Conservation (phyloP, 345 rosid species). For the Pelargonium nanum region DNA sequence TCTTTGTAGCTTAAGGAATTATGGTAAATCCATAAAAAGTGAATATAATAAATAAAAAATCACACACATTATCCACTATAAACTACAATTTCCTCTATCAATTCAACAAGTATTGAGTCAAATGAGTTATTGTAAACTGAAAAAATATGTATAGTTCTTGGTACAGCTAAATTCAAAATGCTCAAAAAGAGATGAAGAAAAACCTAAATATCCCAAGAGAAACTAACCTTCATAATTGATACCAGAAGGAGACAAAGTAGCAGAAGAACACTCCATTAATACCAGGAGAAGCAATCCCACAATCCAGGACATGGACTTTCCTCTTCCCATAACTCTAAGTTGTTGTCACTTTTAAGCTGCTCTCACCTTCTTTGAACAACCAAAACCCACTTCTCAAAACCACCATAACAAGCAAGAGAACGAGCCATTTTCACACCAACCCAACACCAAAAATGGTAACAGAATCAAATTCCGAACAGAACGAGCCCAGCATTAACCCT, state of each 20-base stretch:
- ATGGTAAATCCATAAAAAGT: too few species aligned
- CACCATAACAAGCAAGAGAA: background rate
- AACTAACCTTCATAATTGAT: constrained; percentile 34
- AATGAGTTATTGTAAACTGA: background rate
- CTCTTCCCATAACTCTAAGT: background rate
- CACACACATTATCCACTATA: too few species aligned
- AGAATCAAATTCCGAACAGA: background rate
- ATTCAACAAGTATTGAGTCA: background rate
- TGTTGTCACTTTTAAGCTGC: constrained; percentile 6
- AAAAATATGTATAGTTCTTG: background rate
- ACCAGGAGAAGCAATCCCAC: constrained; percentile 21
- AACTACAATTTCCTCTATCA: too few species aligned
- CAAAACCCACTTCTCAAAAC: background rate
- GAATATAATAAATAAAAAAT: too few species aligned
- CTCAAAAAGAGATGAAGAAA: background rate
- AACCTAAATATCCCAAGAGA: background rate
- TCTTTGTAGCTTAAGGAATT: too few species aligned
- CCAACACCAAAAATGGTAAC: background rate
- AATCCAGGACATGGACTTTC: constrained; percentile 13
- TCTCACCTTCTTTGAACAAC: constrained; percentile 5
- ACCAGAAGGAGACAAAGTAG: constrained; percentile 31
- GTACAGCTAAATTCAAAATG: background rate
- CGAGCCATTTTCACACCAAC: constrained; percentile 21
- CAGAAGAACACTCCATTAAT: constrained; percentile 20
- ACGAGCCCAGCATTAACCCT: background rate